A percentile compares a stretch with the other conserved stretches of the same genome.
Conservation (phyloP, 73 alveolate genomes). For the Urostyla sp. region DNA sequence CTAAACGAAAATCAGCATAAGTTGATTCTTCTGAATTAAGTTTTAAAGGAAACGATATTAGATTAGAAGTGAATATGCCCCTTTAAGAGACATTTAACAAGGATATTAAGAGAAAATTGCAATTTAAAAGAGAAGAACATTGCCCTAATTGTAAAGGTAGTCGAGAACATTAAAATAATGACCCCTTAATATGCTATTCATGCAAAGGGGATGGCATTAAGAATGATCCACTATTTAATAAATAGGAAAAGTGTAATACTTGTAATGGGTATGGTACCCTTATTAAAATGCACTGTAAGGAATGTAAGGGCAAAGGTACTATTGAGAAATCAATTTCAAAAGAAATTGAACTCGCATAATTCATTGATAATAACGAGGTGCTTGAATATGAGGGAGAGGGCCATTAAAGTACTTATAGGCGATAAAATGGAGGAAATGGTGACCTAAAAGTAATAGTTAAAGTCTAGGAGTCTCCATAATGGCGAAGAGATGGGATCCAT, state of each 20-base stretch:
- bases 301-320: slow-evolving; percentile 32
- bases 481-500: slow-evolving; percentile 44
- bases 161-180: slow-evolving; percentile 3
- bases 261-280: slow-evolving; percentile 51
- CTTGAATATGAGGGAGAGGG: slow-evolving; percentile 31
- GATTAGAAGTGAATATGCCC: background rate
- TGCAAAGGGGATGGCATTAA: slow-evolving; percentile 60
- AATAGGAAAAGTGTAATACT: slow-evolving; percentile 40
- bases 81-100: slow-evolving; percentile 12
- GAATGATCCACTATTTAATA: slow-evolving; percentile 51
- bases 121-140: background rate
- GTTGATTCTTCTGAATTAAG: background rate
- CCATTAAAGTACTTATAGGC: background rate
- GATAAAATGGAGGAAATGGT: slow-evolving; percentile 26
- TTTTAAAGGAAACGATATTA: slow-evolving; percentile 27
- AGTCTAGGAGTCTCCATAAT: background rate
- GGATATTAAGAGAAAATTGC: slow-evolving; percentile 1
- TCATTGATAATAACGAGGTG: background rate
- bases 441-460: background rate
- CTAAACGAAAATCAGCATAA: background rate
- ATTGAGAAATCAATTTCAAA: background rate
- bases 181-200: slow-evolving; percentile 35
- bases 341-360: slow-evolving; percentile 1
- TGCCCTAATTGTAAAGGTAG: slow-evolving; percentile 42
- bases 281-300: slow-evolving; percentile 19